Base-by-base conservation (phyloP, 1,284 basidiomycete species). In the Marasmius sp. region DNA sequence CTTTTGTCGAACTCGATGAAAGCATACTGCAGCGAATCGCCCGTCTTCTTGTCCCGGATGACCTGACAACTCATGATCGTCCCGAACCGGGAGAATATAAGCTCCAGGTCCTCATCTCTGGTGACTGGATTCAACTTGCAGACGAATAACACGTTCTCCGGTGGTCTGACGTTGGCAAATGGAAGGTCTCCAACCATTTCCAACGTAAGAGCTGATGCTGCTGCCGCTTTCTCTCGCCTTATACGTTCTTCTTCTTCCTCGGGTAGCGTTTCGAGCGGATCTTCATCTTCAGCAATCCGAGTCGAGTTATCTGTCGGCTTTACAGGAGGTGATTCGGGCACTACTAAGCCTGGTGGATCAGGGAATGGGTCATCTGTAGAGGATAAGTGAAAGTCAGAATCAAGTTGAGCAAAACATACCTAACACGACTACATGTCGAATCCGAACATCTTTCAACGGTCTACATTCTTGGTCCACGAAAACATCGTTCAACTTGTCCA, bases 121-220 rank as follows among this genome's bases (percentile, higher is more conserved):
- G 96, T 98, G 36, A 98, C 95, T 12, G 94, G 88, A 72, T 99
- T 99, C 66, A 99, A 83, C 74, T 99, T 98, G 88, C 97, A 98
- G 18, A 99, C 96, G 75, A 99, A 99, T 12, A 99, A 79, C 47
- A 99, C 95, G 76, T 99, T 99, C 77, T 99, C 97, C 0, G 97
- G 97, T 0, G 97, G 97, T 48, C 95, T 87, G 48, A 99, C 94
- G 70, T 98, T 97, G 18, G 97, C 97, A 71, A 99, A 98, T 0
- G 97, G 97, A 58, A 99, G 80, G 75, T 99, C 97, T 53, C 97
- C 97, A 62, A 99, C 97, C 95, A 99, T 99, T 75, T 99, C 97
- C 55, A 99, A 86, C 1, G 97, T 99, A 39, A 99, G 80, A 0
- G 97, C 97, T 45, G 95, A 95, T 0, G 96, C 95, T 1, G 87